phyloP scores from a whole-genome alignment of 2,329 filamentous ascomycete species.

The Anthostomella pinea region DNA sequence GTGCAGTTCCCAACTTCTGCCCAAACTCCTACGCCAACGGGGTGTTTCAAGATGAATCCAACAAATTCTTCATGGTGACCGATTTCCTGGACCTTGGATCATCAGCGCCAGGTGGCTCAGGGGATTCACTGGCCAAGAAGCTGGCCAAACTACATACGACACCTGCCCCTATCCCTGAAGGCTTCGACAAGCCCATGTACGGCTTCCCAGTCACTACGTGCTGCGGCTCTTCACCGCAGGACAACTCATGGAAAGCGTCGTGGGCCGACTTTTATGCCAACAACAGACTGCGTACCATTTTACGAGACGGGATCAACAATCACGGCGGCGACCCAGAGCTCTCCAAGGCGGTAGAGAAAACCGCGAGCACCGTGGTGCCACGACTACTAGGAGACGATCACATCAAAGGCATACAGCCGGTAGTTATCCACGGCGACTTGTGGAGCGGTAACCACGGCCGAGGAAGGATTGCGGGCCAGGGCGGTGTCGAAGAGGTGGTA shows the following conservation, averaged over 20 bases:
- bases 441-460: conserved; percentile 82
- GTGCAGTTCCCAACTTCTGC: conserved; percentile 69
- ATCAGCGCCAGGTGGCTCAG: conserved; percentile 41
- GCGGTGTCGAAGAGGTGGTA: conserved; percentile 67
- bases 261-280: conserved; percentile 89
- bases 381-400: conserved; percentile 68
- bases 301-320: conserved; percentile 52
- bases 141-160: conserved; percentile 76
- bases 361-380: conserved; percentile 66
- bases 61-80: conserved; percentile 61
- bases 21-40: conserved; percentile 75
- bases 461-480: conserved; percentile 55
- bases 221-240: conserved; percentile 80
- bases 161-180: conserved; percentile 63
- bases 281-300: conserved; percentile 66
- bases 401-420: conserved; percentile 66
- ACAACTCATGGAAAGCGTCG: conserved; percentile 67
- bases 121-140: conserved; percentile 66
- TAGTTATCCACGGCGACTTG: conserved; percentile 86
- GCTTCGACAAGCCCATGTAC: conserved; percentile 61
- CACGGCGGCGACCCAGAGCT: conserved; percentile 67
- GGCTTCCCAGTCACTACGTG: conserved; percentile 84
- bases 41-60: conserved; percentile 49
- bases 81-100: conserved; percentile 72
- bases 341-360: conserved; percentile 59